Conservation (phyloP, 1,139 yeast genomes). For the Blastobotrys capitulatus region DNA sequence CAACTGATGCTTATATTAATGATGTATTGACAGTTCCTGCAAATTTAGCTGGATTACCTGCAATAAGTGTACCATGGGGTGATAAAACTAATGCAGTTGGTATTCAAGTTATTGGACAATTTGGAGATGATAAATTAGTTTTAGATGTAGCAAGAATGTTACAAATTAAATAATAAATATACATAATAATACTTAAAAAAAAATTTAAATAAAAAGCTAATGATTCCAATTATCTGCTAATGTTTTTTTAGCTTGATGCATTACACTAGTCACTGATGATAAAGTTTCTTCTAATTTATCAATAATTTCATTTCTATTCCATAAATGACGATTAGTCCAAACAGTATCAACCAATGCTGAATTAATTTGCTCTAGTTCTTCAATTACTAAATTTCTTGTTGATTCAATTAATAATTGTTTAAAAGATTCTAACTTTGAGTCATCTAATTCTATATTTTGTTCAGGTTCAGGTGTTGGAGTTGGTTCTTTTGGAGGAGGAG, state of each 20-base stretch:
- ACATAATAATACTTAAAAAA: neutral
- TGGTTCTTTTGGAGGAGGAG: neutral
- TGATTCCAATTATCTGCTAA: conserved; percentile 8
- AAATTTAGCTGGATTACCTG: conserved; percentile 86
- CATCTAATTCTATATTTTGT: conserved; percentile 17
- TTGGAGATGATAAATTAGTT: conserved; percentile 68
- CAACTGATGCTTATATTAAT: conserved; percentile 64
- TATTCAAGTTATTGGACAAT: conserved; percentile 80
- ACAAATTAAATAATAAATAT: conserved; percentile 8
- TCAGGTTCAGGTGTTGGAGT: conserved; percentile 11
- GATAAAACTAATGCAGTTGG: conserved; percentile 42
- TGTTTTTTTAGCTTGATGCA: conserved; percentile 12
- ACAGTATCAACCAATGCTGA: conserved; percentile 67
- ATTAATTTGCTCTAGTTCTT: conserved; percentile 65
- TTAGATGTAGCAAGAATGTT: conserved; percentile 40
- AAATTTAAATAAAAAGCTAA: neutral
- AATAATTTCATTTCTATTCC: conserved; percentile 53
- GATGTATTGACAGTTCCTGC: conserved; percentile 89
- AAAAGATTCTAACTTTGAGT: conserved; percentile 35
- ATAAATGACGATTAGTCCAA: conserved; percentile 61
- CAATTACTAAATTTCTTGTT: conserved; percentile 56
- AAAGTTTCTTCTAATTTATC: conserved; percentile 18
- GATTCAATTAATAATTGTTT: conserved; percentile 31
- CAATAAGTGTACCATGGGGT: conserved; percentile 64
- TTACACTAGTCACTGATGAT: conserved; percentile 14